Conservation (phyloP, 768 basidiomycete genomes). For the Tubosaeta brunneosetosa region DNA sequence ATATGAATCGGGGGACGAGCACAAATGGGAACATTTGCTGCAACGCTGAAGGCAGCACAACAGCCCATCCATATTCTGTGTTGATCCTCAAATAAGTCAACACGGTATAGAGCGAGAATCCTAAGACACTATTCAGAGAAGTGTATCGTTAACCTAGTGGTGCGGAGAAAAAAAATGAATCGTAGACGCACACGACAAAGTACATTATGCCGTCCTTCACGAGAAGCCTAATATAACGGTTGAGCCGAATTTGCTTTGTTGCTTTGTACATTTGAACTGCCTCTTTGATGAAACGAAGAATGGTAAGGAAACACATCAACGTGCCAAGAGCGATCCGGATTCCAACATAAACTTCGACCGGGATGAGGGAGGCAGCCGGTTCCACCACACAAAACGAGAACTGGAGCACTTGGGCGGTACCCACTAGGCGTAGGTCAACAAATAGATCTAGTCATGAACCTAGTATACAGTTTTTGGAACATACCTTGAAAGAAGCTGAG, state of each 20-base stretch:
- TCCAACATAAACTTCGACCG: background rate
- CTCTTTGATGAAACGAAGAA: background rate
- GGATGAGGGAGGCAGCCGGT: background rate
- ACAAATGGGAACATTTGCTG: no score
- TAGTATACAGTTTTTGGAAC: no score
- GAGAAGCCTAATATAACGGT: background rate
- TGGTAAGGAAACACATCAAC: background rate
- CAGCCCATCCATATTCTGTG: no score
- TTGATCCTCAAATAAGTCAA: no score
- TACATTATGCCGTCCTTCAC: background rate
- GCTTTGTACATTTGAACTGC: background rate
- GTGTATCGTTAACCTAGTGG: no score
- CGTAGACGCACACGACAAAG: background rate
- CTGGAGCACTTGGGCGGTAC: background rate
- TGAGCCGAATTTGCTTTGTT: background rate
- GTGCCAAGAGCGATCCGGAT: background rate
- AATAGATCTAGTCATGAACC: background rate
- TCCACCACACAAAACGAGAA: background rate
- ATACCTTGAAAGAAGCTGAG: no score
- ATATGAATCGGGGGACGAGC: no score
- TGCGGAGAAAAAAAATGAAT: no score
- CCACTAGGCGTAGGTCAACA: background rate
- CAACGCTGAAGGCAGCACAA: no score
- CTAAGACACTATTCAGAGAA: no score
- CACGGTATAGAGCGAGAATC: no score